Evolutionary conservation across 2,329 filamentous ascomycete genomes (phyloP), one percentile per base, ranked within the genome.

Genomic region (Scedosporium dehoogii): DNA sequence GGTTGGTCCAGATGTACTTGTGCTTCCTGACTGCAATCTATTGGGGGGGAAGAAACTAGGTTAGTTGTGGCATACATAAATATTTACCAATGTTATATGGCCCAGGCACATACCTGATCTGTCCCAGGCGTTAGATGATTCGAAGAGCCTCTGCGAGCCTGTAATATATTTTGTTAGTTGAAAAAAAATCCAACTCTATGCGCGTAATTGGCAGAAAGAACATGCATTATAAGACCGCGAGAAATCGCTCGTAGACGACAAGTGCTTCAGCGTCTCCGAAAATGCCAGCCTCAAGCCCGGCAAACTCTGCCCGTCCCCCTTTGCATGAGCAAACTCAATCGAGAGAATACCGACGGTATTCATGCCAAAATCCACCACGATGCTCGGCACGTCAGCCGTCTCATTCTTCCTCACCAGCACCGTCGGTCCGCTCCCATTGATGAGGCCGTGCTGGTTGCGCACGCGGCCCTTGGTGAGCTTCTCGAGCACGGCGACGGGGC

Each of bases 281-380:
- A 82, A 81, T 10, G 76, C 76, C 27, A 82, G 66, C 42, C 73
- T 71, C 18, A 81, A 67, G 0, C 79, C 79, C 0, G 73, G 78
- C 27, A 69, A 69, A 60, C 67, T 72, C 6, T 56, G 55, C 4
- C 59, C 61, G 23, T 33, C 63, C 27, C 69, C 71, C 12, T 65
- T 64, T 0, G 74, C 71, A 0, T 74, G 74, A 1, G 70, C 72
- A 63, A 81, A 81, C 5, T 71, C 68, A 48, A 81, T 76, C 3
- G 69, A 72, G 3, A 81, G 62, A 38, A 75, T 69, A 0, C 79
- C 79, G 6, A 75, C 78, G 3, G 78, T 70, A 61, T 80, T 79
- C 61, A 76, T 74, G 1, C 79, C 79, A 67, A 81, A 81, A 65
- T 82, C 79, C 18, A 81, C 66, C 16, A 80, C 75, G 7, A 81